These are phyloP conservation scores for Flammula alnicola DNA, from an alignment of 1,284 basidiomycete genomes.

Conservation along the genomic window DNA sequence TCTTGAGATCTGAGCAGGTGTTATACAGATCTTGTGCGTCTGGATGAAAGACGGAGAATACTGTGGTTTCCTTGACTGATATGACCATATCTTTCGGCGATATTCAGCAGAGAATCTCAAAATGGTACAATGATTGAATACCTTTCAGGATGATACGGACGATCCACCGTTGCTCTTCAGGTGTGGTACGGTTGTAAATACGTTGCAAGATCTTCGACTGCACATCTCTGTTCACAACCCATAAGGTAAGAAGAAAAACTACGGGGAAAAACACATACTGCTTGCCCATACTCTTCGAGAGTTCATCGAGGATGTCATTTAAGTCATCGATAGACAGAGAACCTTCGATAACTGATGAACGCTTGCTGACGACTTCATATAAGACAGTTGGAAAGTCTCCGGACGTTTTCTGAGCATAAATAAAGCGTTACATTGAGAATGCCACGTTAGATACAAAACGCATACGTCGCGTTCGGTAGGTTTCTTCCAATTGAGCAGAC, in stretches of 20 bases:
- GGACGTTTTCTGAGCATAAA: constrained; percentile 55
- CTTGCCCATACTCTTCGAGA: constrained; percentile 72
- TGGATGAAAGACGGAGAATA: constrained; percentile 87
- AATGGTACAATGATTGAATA: constrained; percentile 27
- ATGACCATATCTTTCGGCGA: constrained; percentile 68
- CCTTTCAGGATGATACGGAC: constrained; percentile 93
- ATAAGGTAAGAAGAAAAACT: neutral
- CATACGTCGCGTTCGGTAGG: constrained; percentile 71
- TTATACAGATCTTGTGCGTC: constrained; percentile 92
- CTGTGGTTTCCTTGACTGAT: constrained; percentile 85
- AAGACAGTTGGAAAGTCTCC: constrained; percentile 89
- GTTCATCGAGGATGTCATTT: constrained; percentile 78
- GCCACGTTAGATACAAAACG: no score
- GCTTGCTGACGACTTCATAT: constrained; percentile 82
- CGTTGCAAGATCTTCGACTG: constrained; percentile 78
- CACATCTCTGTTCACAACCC: constrained; percentile 54
- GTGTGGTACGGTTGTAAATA: constrained; percentile 78
- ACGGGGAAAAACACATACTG: constrained; percentile 47
- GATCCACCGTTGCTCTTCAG: constrained; percentile 91
- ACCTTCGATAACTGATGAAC: constrained; percentile 83
- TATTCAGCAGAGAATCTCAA: constrained; percentile 4
- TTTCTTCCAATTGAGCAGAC: constrained; percentile 89
- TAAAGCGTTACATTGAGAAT: neutral
- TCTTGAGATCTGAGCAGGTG: constrained; percentile 92
- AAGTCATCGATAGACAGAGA: constrained; percentile 79